phyloP scores from a whole-genome alignment of 169 alveolate genomes.

The Plasmodium malariae region DNA sequence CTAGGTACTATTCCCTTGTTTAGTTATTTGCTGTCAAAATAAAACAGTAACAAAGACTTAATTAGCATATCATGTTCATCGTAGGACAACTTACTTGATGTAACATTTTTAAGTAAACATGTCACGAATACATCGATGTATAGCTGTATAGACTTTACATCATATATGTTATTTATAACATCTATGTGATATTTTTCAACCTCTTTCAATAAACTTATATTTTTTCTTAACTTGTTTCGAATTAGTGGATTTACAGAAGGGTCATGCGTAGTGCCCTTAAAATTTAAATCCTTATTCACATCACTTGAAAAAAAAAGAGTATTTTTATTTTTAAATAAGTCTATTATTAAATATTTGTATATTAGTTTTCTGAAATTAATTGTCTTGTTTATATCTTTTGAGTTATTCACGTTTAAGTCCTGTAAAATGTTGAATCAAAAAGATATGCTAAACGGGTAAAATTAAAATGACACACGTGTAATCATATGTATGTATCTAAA shows the following conservation, averaged over 20 bases:
- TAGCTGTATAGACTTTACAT: conserved; percentile 34
- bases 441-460: not conserved
- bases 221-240: conserved; percentile 5
- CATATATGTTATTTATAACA: conserved; percentile 33
- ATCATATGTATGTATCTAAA: not conserved
- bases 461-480: not conserved
- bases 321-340: conserved; percentile 29
- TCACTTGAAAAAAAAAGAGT: not conserved
- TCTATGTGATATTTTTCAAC: conserved; percentile 49
- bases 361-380: conserved; percentile 29
- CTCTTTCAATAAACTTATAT: conserved; percentile 3
- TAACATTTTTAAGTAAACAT: conserved; percentile 35
- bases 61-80: conserved; percentile 44
- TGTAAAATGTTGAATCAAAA: conserved; percentile 1
- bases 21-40: conserved; percentile 12
- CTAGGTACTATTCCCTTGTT: not conserved
- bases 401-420: conserved; percentile 43
- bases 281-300: not conserved
- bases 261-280: not conserved
- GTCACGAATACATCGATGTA: conserved; percentile 43
- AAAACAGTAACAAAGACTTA: conserved; percentile 43
- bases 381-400: conserved; percentile 5
- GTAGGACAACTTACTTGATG: conserved; percentile 41
- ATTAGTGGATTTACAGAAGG: not conserved
- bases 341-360: conserved; percentile 44